Conservation (phyloP, 441 rosid genomes). For the Mallotus repandus region DNA sequence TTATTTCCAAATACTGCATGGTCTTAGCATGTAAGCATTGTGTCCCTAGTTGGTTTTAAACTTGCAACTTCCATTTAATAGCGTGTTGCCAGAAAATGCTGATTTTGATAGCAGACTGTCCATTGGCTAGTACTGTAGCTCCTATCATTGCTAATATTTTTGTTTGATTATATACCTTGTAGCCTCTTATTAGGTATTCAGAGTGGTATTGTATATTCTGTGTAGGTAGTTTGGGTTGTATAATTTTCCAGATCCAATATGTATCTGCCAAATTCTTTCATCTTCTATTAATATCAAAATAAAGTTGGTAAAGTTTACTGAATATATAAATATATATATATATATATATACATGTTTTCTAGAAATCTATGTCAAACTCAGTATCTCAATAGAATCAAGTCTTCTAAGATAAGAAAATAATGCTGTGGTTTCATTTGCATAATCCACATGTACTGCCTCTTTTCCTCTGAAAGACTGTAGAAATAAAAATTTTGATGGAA, state of each 20-base stretch:
- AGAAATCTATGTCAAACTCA: not conserved
- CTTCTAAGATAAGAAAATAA: not conserved
- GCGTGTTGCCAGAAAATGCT: not conserved
- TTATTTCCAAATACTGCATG: not conserved
- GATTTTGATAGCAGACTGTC: not conserved
- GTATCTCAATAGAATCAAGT: not conserved
- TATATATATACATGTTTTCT: no score
- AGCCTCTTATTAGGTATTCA: not conserved
- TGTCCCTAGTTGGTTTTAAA: not conserved
- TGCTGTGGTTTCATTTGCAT: conserved; percentile 1
- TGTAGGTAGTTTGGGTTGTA: not conserved
- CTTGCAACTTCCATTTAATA: not conserved
- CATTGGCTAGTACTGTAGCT: not conserved
- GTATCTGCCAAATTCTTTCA: not conserved
- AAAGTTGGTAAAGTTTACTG: not conserved
- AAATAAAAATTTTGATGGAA: conserved; percentile 22
- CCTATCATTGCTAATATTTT: not conserved
- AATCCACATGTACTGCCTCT: not conserved
- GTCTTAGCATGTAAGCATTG: not conserved
- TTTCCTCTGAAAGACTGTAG: conserved; percentile 4
- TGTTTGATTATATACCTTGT: not conserved
- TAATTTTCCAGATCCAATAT: not conserved
- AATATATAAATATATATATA: not conserved
- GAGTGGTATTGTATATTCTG: not conserved
- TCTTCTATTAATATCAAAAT: not conserved